phyloP scores from a whole-genome alignment of 768 basidiomycete species.

The Lyophyllum shimeji region DNA sequence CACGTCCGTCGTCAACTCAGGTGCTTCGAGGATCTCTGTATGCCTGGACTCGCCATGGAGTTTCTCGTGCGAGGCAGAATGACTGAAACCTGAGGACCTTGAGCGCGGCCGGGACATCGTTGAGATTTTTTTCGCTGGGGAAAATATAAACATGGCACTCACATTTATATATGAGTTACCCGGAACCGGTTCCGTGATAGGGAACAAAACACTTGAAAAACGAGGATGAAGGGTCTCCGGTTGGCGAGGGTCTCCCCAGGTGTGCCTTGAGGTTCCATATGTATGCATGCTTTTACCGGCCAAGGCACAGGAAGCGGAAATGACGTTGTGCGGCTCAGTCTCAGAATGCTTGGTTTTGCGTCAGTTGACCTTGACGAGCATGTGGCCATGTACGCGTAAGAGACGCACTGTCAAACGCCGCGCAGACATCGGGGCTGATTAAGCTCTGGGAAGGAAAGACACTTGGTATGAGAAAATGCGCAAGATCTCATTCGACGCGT shows the following conservation, averaged over 20 bases:
- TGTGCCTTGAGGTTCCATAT: neutral
- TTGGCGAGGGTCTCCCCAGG: neutral
- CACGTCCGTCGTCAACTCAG: neutral
- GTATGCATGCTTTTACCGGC: neutral
- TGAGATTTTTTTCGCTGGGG: neutral
- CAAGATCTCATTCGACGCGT: neutral
- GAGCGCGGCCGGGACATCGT: neutral
- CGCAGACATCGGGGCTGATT: neutral
- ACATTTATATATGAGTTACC: neutral
- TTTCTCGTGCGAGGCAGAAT: neutral
- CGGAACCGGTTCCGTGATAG: conserved; percentile 1
- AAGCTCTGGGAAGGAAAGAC: too few relatives aligned
- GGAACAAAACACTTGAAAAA: neutral
- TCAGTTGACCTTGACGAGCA: neutral
- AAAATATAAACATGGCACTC: neutral
- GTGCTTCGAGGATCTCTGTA: neutral
- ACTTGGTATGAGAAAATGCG: neutral
- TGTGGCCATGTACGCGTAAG: neutral
- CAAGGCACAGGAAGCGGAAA: neutral
- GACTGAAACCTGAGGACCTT: neutral
- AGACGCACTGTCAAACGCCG: neutral
- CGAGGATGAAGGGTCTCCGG: neutral
- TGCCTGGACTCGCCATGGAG: neutral
- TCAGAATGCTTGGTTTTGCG: neutral
- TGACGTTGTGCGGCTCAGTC: neutral